phyloP scores from a whole-genome alignment of 371 early-diverging fungal species.

The Lichtheimia hyalospora region DNA sequence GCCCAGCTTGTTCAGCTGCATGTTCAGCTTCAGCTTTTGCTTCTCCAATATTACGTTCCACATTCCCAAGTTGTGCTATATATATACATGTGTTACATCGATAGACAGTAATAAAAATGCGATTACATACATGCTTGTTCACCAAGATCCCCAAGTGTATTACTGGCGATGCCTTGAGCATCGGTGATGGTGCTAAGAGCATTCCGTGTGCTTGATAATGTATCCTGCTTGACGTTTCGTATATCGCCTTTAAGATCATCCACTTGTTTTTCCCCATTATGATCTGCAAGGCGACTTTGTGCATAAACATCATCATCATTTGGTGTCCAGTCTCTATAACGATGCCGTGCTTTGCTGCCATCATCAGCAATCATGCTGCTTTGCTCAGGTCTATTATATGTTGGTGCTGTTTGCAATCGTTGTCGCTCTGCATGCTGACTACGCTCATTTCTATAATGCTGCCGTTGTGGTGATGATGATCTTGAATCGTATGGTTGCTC shows the following conservation, averaged over 20 bases:
- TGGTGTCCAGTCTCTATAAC: no score
- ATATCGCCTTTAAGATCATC: conserved; percentile 61
- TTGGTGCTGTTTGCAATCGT: no score
- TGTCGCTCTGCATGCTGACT: no score
- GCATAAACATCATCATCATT: not conserved
- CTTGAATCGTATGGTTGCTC: no score
- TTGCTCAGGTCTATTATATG: no score
- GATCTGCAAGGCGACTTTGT: conserved; percentile 9
- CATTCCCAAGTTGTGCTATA: conserved; percentile 65
- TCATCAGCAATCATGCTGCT: no score
- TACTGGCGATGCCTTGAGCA: conserved; percentile 59
- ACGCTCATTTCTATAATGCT: no score
- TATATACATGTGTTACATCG: not conserved
- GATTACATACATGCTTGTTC: conserved; percentile 57
- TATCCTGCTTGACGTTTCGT: conserved; percentile 67
- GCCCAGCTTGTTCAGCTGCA: conserved; percentile 71
- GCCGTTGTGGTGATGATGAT: no score
- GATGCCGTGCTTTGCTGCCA: no score
- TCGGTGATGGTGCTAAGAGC: conserved; percentile 67
- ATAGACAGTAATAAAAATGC: no score
- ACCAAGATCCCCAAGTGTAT: conserved; percentile 64
- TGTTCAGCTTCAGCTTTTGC: conserved; percentile 72
- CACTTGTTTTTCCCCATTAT: conserved; percentile 48
- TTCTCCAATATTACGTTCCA: conserved; percentile 70
- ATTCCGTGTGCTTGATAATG: conserved; percentile 69